Conservation (phyloP, 1,284 basidiomycete genomes). For the Jaminaea rosea region DNA sequence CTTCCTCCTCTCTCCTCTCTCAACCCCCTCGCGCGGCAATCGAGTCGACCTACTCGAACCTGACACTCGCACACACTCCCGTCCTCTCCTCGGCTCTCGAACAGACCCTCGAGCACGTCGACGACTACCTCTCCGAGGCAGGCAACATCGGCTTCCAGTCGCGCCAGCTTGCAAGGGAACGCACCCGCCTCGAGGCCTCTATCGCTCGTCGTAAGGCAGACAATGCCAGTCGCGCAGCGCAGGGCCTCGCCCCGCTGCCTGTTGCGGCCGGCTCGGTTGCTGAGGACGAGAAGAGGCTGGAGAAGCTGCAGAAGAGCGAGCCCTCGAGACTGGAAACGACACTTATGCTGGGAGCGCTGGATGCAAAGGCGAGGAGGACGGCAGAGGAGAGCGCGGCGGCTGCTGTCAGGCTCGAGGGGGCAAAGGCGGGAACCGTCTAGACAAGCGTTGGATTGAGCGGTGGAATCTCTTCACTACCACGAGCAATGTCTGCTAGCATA, state of each 20-base stretch:
- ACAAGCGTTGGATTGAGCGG: too few relatives aligned
- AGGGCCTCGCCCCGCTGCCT: constrained; percentile 73
- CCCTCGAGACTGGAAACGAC: constrained; percentile 83
- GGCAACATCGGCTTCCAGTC: constrained; percentile 82
- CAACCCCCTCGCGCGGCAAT: constrained; percentile 36
- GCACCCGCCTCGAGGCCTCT: constrained; percentile 65
- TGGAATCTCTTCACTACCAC: too few relatives aligned
- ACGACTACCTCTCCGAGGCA: constrained; percentile 40
- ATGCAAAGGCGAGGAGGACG: constrained; percentile 46
- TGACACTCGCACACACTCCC: constrained; percentile 43
- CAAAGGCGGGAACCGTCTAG: constrained; percentile 29
- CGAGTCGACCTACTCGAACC: constrained; percentile 30
- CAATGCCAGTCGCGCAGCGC: constrained; percentile 68
- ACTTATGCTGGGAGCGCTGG: constrained; percentile 49
- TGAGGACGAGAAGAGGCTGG: constrained; percentile 48
- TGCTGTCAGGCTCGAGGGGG: constrained; percentile 40
- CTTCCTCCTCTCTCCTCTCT: constrained; percentile 21
- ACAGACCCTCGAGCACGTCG: constrained; percentile 41
- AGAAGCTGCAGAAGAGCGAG: constrained; percentile 73
- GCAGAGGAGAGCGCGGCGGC: constrained; percentile 53
- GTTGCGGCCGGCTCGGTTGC: constrained; percentile 7
- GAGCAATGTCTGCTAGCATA: too few relatives aligned
- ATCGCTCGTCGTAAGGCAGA: constrained; percentile 61
- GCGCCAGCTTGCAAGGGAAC: constrained; percentile 84
- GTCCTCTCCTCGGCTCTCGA: constrained; percentile 44